These are phyloP conservation scores for Cystofilobasidium bisporidii DNA, from an alignment of 768 basidiomycete genomes.

Conservation along the genomic window DNA sequence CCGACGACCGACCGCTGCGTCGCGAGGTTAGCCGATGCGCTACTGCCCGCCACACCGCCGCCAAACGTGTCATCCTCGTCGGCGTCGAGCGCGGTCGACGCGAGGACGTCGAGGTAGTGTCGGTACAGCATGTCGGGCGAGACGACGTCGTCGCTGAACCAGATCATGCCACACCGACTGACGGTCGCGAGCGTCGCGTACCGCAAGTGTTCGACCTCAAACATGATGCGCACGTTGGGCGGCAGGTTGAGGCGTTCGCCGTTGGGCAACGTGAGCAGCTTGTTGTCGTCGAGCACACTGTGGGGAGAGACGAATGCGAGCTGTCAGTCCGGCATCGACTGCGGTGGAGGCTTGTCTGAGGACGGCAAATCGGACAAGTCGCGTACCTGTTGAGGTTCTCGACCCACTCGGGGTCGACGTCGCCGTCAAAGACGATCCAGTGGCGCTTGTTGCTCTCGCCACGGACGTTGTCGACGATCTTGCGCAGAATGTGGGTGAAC, in stretches of 20 bases:
- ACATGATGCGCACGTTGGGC: constrained; percentile 96
- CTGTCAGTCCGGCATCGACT: too few species aligned
- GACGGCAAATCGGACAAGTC: constrained; percentile 14
- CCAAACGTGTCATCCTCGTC: constrained; percentile 60
- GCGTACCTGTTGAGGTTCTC: constrained; percentile 93
- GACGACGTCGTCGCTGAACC: constrained; percentile 97
- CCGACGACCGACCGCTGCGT: constrained; percentile 66
- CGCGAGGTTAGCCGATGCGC: constrained; percentile 45
- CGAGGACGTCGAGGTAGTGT: constrained; percentile 71
- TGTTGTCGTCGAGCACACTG: constrained; percentile 98
- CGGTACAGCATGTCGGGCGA: constrained; percentile 83
- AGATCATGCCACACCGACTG: constrained; percentile 99
- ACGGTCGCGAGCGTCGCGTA: constrained; percentile 97
- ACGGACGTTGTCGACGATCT: constrained; percentile 96
- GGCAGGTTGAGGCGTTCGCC: constrained; percentile 96
- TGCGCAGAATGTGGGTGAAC: constrained; percentile 93
- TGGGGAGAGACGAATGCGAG: too few species aligned
- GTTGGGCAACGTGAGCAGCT: constrained; percentile 88
- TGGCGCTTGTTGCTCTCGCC: constrained; percentile 93
- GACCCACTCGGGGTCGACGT: constrained; percentile 99
- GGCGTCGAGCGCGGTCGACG: constrained; percentile 65
- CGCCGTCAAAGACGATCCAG: constrained; percentile 99
- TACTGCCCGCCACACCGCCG: constrained; percentile 49
- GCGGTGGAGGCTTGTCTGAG: too few species aligned
- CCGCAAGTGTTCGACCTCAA: constrained; percentile 94